These are phyloP conservation scores for Phytophthora cactorum DNA, from an alignment of 352 stramenopile genomes.

Conservation along the genomic window DNA sequence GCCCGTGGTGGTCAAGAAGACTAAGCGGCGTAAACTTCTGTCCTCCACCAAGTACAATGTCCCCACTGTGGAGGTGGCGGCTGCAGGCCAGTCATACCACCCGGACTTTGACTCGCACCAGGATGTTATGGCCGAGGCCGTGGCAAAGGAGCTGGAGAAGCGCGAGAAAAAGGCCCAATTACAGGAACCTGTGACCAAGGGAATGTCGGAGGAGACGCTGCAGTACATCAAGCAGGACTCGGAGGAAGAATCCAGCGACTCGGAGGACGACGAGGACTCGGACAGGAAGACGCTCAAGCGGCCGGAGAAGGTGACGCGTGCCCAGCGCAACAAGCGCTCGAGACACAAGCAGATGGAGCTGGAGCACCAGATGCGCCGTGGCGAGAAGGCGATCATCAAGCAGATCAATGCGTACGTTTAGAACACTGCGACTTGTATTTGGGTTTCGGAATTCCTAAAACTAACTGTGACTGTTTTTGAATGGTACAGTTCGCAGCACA, in stretches of 20 bases:
- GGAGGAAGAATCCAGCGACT: constrained; percentile 47
- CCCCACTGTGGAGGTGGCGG: constrained; percentile 75
- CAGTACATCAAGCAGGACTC: constrained; percentile 78
- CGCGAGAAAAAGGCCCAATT: constrained; percentile 54
- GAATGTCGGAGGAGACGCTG: constrained; percentile 81
- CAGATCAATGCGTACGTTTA: constrained; percentile 87
- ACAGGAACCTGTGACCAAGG: constrained; percentile 51
- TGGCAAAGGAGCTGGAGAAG: constrained; percentile 75
- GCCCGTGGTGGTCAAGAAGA: constrained; percentile 64
- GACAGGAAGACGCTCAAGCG: constrained; percentile 47
- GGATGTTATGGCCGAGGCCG: constrained; percentile 75
- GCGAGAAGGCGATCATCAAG: constrained; percentile 81
- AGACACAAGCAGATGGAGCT: constrained; percentile 85
- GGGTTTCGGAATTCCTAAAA: background rate
- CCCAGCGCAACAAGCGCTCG: constrained; percentile 79
- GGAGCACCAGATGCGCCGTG: constrained; percentile 61
- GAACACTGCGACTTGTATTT: background rate
- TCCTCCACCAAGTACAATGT: constrained; percentile 74
- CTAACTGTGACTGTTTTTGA: constrained; percentile 11
- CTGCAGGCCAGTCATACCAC: constrained; percentile 85
- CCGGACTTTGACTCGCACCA: constrained; percentile 84
- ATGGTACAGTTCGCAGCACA: constrained; percentile 58
- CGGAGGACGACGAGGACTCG: constrained; percentile 48
- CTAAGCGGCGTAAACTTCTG: constrained; percentile 57
- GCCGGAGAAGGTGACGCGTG: constrained; percentile 68